Percentiles rank a stretch among this genome's conserved stretches.
phyloP scores from a whole-genome alignment of 225 moss, liverwort and hornwort species.

The Polytrichum commune region DNA sequence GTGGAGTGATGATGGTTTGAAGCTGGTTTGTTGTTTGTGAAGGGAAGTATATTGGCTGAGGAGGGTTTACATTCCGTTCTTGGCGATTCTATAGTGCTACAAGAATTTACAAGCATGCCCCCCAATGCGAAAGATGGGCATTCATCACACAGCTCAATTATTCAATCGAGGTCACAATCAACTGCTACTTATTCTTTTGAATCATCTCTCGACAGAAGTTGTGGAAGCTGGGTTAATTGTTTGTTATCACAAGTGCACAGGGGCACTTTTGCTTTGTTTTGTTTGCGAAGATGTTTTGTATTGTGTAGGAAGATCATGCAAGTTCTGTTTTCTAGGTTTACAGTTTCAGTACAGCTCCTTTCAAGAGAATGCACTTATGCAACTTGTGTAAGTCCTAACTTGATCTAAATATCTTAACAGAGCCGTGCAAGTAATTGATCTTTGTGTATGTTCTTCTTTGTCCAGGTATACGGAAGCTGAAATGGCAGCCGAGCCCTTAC shows the following conservation, averaged over 20 bases:
- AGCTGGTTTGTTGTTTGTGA: slow-evolving; percentile 13
- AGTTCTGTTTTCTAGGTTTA: neutral
- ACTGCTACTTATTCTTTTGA: neutral
- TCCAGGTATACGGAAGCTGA: slow-evolving; percentile 36
- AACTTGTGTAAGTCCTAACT: neutral
- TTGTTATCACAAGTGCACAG: neutral
- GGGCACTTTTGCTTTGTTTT: neutral
- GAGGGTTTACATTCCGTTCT: neutral
- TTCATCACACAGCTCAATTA: slow-evolving; percentile 34
- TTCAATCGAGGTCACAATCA: slow-evolving; percentile 27
- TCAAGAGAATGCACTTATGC: too few species aligned
- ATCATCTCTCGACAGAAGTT: neutral
- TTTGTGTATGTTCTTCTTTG: neutral
- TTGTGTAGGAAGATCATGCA: neutral
- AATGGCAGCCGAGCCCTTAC: slow-evolving; percentile 35
- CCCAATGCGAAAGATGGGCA: slow-evolving; percentile 8
- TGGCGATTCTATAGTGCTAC: neutral
- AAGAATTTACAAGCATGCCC: slow-evolving; percentile 20
- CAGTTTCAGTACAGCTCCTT: neutral
- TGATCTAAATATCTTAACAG: neutral
- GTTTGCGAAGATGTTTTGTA: neutral
- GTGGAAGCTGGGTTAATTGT: neutral
- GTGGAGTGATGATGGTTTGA: neutral
- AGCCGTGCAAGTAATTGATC: neutral
- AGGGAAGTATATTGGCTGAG: slow-evolving; percentile 15